A percentile compares a stretch with the other conserved stretches of the same genome.
phyloP scores from a whole-genome alignment of 805 yeast genomes.

The Candida orba region DNA sequence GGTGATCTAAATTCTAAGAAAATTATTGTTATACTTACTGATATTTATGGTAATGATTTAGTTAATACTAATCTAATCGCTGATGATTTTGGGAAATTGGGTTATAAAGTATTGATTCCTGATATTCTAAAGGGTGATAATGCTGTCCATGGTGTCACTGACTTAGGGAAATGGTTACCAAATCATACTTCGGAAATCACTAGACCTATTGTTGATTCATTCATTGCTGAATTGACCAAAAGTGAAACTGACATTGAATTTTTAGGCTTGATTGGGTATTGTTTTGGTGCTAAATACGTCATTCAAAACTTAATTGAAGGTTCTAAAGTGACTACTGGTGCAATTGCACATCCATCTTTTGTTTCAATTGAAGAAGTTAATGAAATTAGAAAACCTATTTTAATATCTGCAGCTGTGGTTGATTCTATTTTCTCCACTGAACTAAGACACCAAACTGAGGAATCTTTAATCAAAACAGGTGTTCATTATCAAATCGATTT shows the following conservation, averaged over 20 bases:
- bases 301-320: slow-evolving; percentile 41
- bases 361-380: slow-evolving; percentile 59
- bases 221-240: slow-evolving; percentile 35
- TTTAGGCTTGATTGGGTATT: slow-evolving; percentile 64
- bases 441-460: slow-evolving; percentile 55
- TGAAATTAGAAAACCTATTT: slow-evolving; percentile 42
- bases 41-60: slow-evolving; percentile 56
- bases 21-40: slow-evolving; percentile 59
- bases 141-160: slow-evolving; percentile 27
- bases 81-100: slow-evolving; percentile 53
- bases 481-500: slow-evolving; percentile 55
- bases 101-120: slow-evolving; percentile 67
- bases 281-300: slow-evolving; percentile 76
- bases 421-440: slow-evolving; percentile 62
- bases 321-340: slow-evolving; percentile 46
- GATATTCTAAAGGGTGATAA: slow-evolving; percentile 54
- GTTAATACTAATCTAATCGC: slow-evolving; percentile 57
- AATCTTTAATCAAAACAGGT: slow-evolving; percentile 43
- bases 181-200: slow-evolving; percentile 46
- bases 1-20: slow-evolving; percentile 37
- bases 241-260: slow-evolving; percentile 37
- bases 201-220: slow-evolving; percentile 40
- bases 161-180: slow-evolving; percentile 40
- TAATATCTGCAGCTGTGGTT: slow-evolving; percentile 67
- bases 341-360: slow-evolving; percentile 80